Conservation (phyloP, 169 alveolate genomes). For the Toxoplasma gondii region DNA sequence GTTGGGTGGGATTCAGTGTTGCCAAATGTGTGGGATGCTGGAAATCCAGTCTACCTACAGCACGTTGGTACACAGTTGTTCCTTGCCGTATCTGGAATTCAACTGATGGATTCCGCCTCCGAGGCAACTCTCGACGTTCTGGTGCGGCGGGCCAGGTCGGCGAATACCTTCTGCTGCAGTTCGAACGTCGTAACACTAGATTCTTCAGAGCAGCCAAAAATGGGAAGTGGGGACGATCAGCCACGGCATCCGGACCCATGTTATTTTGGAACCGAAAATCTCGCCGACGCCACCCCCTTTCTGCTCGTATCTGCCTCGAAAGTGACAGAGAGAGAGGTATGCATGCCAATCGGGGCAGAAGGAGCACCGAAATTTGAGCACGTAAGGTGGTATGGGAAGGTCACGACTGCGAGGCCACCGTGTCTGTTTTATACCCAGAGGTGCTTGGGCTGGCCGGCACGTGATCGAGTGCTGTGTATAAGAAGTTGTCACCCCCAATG, state of each 20-base stretch:
- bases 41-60: neutral
- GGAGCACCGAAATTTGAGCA: too few species aligned
- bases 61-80: neutral
- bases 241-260: neutral
- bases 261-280: neutral
- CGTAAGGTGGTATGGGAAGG: too few species aligned
- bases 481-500: too few species aligned
- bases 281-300: neutral
- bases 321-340: neutral
- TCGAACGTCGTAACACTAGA: neutral
- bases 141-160: neutral
- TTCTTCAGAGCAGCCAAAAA: neutral
- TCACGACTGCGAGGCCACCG: too few species aligned
- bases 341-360: neutral
- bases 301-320: neutral
- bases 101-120: neutral
- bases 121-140: neutral
- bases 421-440: too few species aligned
- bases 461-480: too few species aligned
- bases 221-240: neutral
- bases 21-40: too few species aligned
- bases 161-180: neutral
- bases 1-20: too few species aligned
- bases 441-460: too few species aligned
- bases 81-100: neutral